Percentiles rank a stretch among this genome's conserved stretches.
Evolutionary conservation across 495 filamentous ascomycete genomes (phyloP).

Genomic region (Penicillium pulvis): DNA sequence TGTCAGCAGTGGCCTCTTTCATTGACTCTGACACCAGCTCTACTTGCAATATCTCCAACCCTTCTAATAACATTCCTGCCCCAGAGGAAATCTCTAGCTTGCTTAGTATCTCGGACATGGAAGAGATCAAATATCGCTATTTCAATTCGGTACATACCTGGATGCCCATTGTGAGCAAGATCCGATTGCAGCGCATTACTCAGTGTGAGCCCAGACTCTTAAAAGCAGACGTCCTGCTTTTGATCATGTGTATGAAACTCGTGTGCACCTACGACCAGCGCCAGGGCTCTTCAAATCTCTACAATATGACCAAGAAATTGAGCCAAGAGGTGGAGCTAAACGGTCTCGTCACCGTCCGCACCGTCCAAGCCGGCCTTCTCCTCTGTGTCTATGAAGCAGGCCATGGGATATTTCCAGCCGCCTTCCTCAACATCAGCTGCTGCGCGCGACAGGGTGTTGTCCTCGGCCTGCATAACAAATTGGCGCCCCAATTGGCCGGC

Average conservation of each 20-base stretch:
- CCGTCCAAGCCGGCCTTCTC: background rate
- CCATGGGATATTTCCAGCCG: background rate
- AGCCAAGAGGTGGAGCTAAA: background rate
- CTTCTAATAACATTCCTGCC: background rate
- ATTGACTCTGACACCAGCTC: background rate
- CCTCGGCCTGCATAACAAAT: constrained; percentile 4
- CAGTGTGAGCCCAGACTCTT: background rate
- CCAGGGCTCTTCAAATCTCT: background rate
- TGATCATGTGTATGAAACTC: constrained; percentile 5
- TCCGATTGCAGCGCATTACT: background rate
- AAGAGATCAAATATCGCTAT: background rate
- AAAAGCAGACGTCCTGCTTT: background rate
- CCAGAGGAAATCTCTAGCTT: background rate
- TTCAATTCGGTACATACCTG: constrained; percentile 1
- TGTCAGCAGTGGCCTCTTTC: background rate
- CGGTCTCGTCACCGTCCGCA: background rate
- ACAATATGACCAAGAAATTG: background rate
- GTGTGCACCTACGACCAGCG: background rate
- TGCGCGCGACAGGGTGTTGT: background rate
- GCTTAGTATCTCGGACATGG: background rate
- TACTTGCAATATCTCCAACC: background rate
- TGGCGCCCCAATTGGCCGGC: background rate
- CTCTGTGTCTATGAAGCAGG: constrained; percentile 4
- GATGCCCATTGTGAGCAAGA: constrained; percentile 8
- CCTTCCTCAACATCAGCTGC: background rate